Evolutionary conservation across 768 basidiomycete species (phyloP).

Genomic region (Tremella fuciformis): DNA sequence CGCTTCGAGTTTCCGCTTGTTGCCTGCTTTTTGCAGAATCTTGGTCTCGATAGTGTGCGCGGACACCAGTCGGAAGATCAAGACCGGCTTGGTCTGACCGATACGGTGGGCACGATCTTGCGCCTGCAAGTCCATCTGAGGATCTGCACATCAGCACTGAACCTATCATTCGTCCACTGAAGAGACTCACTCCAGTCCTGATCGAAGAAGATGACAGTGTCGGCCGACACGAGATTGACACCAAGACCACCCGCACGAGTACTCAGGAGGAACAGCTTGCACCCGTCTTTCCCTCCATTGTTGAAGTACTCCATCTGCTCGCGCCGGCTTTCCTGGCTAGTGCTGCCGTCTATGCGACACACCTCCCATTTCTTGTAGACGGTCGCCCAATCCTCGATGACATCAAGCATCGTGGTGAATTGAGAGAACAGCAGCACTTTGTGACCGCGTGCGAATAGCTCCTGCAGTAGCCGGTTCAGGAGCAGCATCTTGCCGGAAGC

Average conservation of each 20-base stretch:
- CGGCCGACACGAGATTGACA: slow-evolving; percentile 65
- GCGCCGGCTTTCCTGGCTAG: slow-evolving; percentile 73
- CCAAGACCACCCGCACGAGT: slow-evolving; percentile 96
- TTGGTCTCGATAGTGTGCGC: slow-evolving; percentile 79
- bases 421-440: slow-evolving; percentile 75
- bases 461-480: slow-evolving; percentile 78
- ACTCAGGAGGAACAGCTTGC: slow-evolving; percentile 64
- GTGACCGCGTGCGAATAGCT: slow-evolving; percentile 72
- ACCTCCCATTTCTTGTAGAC: slow-evolving; percentile 77
- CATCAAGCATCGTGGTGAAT: slow-evolving; percentile 93
- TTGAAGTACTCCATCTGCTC: slow-evolving; percentile 85
- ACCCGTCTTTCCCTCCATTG: slow-evolving; percentile 57
- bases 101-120: slow-evolving; percentile 95
- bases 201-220: slow-evolving; percentile 88
- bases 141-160: slow-evolving; percentile 54
- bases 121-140: slow-evolving; percentile 95
- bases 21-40: slow-evolving; percentile 72
- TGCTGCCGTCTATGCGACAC: slow-evolving; percentile 89
- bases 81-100: slow-evolving; percentile 84
- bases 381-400: slow-evolving; percentile 87
- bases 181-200: slow-evolving; percentile 70
- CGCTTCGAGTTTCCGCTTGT: slow-evolving; percentile 77
- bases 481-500: slow-evolving; percentile 97
- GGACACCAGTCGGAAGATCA: slow-evolving; percentile 82
- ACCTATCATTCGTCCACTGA: neutral